These are phyloP conservation scores for Ilex aquifolium DNA, from an alignment of 257 asterid genomes.

Conservation along the genomic window DNA sequence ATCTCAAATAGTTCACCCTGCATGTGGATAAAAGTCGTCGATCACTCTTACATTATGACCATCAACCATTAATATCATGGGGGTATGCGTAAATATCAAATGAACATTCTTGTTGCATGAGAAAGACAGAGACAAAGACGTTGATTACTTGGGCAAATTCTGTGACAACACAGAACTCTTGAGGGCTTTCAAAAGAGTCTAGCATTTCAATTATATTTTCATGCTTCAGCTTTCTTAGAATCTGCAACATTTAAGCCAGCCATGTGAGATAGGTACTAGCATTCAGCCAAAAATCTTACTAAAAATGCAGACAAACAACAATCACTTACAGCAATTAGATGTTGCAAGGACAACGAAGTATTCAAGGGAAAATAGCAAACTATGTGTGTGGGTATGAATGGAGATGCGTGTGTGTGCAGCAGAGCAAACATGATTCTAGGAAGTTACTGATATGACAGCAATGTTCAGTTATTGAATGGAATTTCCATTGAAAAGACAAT, in stretches of 20 bases:
- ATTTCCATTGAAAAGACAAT: not conserved
- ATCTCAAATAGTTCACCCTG: conserved; percentile 98
- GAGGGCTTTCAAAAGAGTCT: conserved; percentile 93
- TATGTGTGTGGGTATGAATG: not conserved
- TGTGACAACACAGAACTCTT: conserved; percentile 96
- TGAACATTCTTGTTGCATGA: not conserved
- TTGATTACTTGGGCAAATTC: conserved; percentile 82
- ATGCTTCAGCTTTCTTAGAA: conserved; percentile 89
- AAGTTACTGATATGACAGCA: not conserved
- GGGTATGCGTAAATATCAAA: not conserved
- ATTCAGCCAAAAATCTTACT: not conserved
- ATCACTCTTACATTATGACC: not conserved
- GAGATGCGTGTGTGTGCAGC: no score
- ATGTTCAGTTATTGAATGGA: not conserved
- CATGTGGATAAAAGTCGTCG: conserved; percentile 19
- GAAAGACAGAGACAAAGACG: not conserved
- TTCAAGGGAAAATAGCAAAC: no score
- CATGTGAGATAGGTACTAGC: conserved; percentile 15
- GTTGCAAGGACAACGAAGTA: not conserved
- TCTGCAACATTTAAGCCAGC: conserved; percentile 39
- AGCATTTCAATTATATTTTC: conserved; percentile 91
- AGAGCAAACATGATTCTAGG: no score
- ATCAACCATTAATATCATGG: not conserved
- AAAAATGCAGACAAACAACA: not conserved
- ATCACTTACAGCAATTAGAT: not conserved